Evolutionary conservation across 75 land plant genomes (phyloP).

Genomic region (Cryptomeria japonica): DNA sequence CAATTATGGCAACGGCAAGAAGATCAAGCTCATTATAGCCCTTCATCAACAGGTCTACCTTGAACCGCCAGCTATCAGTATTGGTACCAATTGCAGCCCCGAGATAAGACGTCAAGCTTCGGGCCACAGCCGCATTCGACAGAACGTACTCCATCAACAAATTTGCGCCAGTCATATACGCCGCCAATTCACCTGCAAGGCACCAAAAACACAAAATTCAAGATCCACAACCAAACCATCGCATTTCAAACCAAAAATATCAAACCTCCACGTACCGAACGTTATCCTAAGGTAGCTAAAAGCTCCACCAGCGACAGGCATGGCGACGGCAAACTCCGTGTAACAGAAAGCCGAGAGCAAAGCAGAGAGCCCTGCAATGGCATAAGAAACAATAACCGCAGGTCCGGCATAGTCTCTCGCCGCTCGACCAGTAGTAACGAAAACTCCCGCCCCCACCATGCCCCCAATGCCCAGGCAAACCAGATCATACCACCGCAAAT

Average conservation of each 20-base stretch:
- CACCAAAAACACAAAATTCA: not conserved
- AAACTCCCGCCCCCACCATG: slow-evolving; percentile 97
- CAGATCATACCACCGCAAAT: slow-evolving; percentile 81
- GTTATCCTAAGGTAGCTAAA: slow-evolving; percentile 90
- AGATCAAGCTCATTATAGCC: slow-evolving; percentile 78
- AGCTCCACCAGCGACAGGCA: slow-evolving; percentile 97
- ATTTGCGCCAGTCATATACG: slow-evolving; percentile 86
- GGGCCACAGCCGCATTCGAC: slow-evolving; percentile 89
- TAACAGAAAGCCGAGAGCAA: slow-evolving; percentile 95
- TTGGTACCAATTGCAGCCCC: slow-evolving; percentile 57
- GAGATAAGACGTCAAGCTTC: slow-evolving; percentile 73
- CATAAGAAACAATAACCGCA: slow-evolving; percentile 73
- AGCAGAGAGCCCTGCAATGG: slow-evolving; percentile 85
- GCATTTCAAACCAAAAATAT: no score
- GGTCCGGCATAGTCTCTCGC: slow-evolving; percentile 74
- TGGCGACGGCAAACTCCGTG: slow-evolving; percentile 95
- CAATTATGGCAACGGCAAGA: slow-evolving; percentile 65
- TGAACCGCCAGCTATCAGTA: slow-evolving; percentile 55
- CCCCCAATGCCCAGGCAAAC: slow-evolving; percentile 83
- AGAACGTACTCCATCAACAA: slow-evolving; percentile 90
- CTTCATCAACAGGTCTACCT: slow-evolving; percentile 38
- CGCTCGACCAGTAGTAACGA: slow-evolving; percentile 81
- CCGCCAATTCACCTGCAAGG: slow-evolving; percentile 79
- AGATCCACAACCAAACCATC: not conserved
- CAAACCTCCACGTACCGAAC: slow-evolving; percentile 46